Conservation (phyloP, 108 stramenopile genomes). For the Cyclotella kingstonii region DNA sequence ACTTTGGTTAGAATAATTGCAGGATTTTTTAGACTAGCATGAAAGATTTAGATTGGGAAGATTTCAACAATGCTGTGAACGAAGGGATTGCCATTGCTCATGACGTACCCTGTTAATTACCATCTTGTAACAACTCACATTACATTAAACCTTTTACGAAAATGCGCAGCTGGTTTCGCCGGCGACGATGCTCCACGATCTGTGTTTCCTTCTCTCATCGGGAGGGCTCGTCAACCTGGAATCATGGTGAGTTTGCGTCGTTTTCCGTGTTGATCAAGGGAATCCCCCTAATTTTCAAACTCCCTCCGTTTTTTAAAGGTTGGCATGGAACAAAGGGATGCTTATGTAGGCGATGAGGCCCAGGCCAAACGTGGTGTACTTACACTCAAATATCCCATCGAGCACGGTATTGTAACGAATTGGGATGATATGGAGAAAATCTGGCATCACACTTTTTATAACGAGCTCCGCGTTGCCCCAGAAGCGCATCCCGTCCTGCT, state of each 20-base stretch:
- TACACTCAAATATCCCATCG: slow-evolving; percentile 99
- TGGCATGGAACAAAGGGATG: slow-evolving; percentile 99
- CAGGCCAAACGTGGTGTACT: slow-evolving; percentile 98
- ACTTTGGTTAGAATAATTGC: too few species aligned
- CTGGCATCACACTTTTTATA: slow-evolving; percentile 99
- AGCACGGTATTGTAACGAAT: slow-evolving; percentile 98
- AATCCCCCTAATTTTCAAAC: not conserved
- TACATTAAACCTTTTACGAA: slow-evolving; percentile 6
- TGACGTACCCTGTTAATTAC: too few species aligned
- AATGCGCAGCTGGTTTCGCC: slow-evolving; percentile 83
- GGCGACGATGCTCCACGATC: slow-evolving; percentile 95
- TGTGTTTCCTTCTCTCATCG: slow-evolving; percentile 96
- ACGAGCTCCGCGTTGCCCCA: slow-evolving; percentile 92
- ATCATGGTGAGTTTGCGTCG: slow-evolving; percentile 83
- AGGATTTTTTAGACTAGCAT: too few species aligned
- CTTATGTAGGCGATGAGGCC: slow-evolving; percentile 99
- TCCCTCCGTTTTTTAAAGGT: slow-evolving; percentile 37
- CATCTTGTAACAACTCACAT: not conserved
- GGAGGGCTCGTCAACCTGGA: slow-evolving; percentile 95
- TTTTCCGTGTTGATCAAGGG: not conserved
- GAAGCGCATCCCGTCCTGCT: slow-evolving; percentile 99
- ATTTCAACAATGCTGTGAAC: too few species aligned
- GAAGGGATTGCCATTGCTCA: too few species aligned
- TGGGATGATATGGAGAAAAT: slow-evolving; percentile 99
- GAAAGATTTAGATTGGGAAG: too few species aligned